These are phyloP conservation scores for Wickerhamiella siamensis DNA, from an alignment of 805 yeast genomes.

Conservation along the genomic window DNA sequence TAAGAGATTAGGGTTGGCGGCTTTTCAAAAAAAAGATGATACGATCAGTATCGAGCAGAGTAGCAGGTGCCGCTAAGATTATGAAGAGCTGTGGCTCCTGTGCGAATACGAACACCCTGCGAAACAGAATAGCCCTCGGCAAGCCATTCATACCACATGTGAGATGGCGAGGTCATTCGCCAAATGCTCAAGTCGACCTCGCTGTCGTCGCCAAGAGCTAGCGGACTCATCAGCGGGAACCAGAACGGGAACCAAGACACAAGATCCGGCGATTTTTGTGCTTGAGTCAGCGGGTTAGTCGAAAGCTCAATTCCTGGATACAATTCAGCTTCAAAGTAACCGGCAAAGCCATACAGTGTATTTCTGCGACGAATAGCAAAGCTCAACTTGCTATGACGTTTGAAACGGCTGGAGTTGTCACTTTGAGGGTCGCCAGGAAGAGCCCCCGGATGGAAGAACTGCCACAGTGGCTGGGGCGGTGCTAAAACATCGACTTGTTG, in stretches of 20 bases:
- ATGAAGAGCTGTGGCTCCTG: slow-evolving; percentile 19
- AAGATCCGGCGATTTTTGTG: slow-evolving; percentile 29
- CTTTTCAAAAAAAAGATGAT: too few species aligned
- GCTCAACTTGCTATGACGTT: slow-evolving; percentile 21
- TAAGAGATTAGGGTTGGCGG: too few species aligned
- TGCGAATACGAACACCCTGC: slow-evolving; percentile 14
- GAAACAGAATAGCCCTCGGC: slow-evolving; percentile 9
- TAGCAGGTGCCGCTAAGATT: slow-evolving; percentile 19
- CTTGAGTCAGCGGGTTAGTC: slow-evolving; percentile 31
- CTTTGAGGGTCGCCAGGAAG: slow-evolving; percentile 13
- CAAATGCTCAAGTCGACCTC: slow-evolving; percentile 40
- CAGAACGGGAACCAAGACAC: slow-evolving; percentile 57
- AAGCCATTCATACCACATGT: slow-evolving; percentile 57
- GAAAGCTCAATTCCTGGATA: slow-evolving; percentile 44
- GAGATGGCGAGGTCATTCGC: slow-evolving; percentile 30
- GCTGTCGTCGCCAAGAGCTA: slow-evolving; percentile 38
- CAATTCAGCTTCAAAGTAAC: slow-evolving; percentile 59
- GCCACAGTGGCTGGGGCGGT: slow-evolving; percentile 41
- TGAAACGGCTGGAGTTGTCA: slow-evolving; percentile 8
- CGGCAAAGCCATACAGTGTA: slow-evolving; percentile 58
- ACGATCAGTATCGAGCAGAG: not conserved
- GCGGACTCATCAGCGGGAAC: slow-evolving; percentile 45
- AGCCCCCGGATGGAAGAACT: slow-evolving; percentile 39
- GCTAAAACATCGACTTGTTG: slow-evolving; percentile 32
- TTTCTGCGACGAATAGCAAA: slow-evolving; percentile 37